phyloP scores from a whole-genome alignment of 2,329 filamentous ascomycete genomes.

The Botrytis sinoallii region DNA sequence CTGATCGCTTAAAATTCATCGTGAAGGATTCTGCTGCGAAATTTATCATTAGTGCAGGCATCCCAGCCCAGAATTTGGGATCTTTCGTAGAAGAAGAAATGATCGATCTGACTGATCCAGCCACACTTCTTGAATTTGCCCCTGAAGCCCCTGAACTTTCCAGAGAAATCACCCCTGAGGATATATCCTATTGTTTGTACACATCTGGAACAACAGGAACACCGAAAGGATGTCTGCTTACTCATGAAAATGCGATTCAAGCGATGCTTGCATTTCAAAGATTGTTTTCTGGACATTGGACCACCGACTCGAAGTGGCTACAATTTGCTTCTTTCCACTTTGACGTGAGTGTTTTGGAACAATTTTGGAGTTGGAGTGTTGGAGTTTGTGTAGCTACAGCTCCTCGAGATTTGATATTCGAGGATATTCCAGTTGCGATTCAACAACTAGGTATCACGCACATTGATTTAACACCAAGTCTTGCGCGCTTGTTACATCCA shows the following conservation, averaged over 20 bases:
- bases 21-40: conserved; percentile 62
- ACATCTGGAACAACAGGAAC: conserved; percentile 41
- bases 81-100: conserved; percentile 25
- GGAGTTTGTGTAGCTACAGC: conserved; percentile 82
- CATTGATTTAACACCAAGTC: conserved; percentile 85
- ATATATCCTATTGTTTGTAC: conserved; percentile 39
- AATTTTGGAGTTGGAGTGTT: conserved; percentile 94
- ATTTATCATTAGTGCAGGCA: conserved; percentile 57
- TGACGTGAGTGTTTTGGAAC: conserved; percentile 87
- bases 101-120: conserved; percentile 33
- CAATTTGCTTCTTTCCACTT: conserved; percentile 96
- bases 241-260: conserved; percentile 84
- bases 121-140: conserved; percentile 20
- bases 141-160: conserved; percentile 31
- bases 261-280: conserved; percentile 83
- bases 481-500: conserved; percentile 75
- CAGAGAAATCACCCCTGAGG: conserved; percentile 29
- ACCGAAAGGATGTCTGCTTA: conserved; percentile 66
- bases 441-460: conserved; percentile 74
- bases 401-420: conserved; percentile 78
- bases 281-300: conserved; percentile 75
- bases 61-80: conserved; percentile 42
- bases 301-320: conserved; percentile 71
- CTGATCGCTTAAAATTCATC: conserved; percentile 37
- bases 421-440: conserved; percentile 75